Base-by-base conservation (phyloP, 768 basidiomycete genomes). In the Lentinula sp. region DNA sequence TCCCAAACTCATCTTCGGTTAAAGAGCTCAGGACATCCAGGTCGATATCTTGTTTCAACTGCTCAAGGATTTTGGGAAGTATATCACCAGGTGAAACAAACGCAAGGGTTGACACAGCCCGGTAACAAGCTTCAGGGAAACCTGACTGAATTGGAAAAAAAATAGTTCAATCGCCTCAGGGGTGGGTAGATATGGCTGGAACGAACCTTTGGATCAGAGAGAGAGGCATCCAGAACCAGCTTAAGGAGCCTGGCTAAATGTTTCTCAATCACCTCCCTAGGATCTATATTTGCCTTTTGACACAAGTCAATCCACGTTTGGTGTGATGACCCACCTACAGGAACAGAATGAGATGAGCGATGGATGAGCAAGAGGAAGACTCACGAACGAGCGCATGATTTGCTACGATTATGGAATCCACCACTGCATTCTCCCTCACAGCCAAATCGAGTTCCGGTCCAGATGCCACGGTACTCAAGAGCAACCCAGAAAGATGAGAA, bases 301-400 rank as follows among this genome's bases (percentile, higher is more conserved):
- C 89, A 91, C 4, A 91, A 64, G 59, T 93, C 90, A 61, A 95
- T 89, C 94, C 94, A 97, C 1, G 80, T 80, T 65, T 84, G 85
- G 16, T 84, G 80, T 8, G 81, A 79, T 15, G 76, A 71, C 20
- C 76, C 79, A 63, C 77, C 83, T 83, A 59, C 50, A 32, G 32
- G 53, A 4, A 51, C 9, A 43, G 48, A 60, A 60, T 51, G 12
- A 41, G 13, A 35, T 36, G 15, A 33, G 61, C 16, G 41, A 5
- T 48, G 41, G 7, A 61, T 50, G 35, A 51, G 32, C 45, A 23
- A 42, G 8, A 3, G 28, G 16, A 58, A 16, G 58, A 78, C 87
- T 64, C 56, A 90, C 90, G 77, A 52, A 85, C 76, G 46, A 74
- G 73, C 6, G 82, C 79, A 73, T 95, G 93, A 69, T 96, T 92